Percentiles rank a stretch among this genome's conserved stretches.
phyloP scores from a whole-genome alignment of 257 asterid species.

The Cordia subcordata region DNA sequence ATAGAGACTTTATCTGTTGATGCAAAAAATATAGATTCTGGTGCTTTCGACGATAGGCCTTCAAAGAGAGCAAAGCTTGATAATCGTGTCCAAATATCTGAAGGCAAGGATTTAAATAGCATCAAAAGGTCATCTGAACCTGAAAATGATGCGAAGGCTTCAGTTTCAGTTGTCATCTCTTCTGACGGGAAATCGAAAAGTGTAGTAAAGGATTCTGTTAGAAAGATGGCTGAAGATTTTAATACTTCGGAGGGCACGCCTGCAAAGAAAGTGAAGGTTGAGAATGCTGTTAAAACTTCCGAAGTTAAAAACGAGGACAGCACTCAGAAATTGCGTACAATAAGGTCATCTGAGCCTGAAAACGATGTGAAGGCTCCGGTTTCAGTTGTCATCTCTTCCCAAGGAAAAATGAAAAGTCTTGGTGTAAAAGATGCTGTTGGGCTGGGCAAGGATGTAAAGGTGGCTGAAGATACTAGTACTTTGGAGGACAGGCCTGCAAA shows the following conservation, averaged over 20 bases:
- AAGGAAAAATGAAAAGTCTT: no score
- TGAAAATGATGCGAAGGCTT: neutral
- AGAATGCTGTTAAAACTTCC: conserved; percentile 6
- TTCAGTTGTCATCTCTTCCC: no score
- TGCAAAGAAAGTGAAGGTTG: conserved; percentile 39
- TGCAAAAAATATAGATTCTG: conserved; percentile 14
- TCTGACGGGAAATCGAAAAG: no score
- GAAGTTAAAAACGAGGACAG: conserved; percentile 14
- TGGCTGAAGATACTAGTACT: conserved; percentile 20
- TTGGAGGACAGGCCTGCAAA: conserved; percentile 32
- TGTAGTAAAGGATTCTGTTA: conserved; percentile 18
- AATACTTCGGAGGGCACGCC: conserved; percentile 26
- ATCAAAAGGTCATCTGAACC: conserved; percentile 1
- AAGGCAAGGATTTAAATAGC: conserved; percentile 21
- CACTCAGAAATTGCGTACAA: conserved; percentile 17
- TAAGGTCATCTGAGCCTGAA: no score
- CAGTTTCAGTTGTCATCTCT: neutral
- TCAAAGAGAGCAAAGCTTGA: conserved; percentile 33
- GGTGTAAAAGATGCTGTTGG: conserved; percentile 24
- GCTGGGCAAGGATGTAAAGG: conserved; percentile 9
- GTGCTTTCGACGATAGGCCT: conserved; percentile 27
- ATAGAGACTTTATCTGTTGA: conserved; percentile 11
- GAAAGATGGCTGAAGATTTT: conserved; percentile 17
- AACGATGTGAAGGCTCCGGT: conserved; percentile 6
- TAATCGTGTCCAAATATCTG: conserved; percentile 14